Conservation (phyloP, 768 basidiomycete genomes). For the Gloeophyllum trabeum region DNA sequence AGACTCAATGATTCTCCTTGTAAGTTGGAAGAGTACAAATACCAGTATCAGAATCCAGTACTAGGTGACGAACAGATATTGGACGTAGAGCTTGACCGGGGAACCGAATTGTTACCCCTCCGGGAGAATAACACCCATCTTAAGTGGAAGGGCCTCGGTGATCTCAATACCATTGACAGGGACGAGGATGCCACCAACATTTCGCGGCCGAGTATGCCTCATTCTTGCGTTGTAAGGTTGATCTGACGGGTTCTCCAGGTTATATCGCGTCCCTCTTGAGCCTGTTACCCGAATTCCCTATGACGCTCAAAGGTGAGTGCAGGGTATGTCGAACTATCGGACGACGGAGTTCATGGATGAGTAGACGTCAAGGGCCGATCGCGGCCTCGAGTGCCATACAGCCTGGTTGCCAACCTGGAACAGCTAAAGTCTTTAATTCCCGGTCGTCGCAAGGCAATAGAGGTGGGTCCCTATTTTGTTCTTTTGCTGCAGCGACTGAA, state of each 20-base stretch:
- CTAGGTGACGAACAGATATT: constrained; percentile 39
- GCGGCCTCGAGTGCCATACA: constrained; percentile 23
- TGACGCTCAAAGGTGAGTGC: constrained; percentile 28
- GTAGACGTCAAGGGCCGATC: constrained; percentile 25
- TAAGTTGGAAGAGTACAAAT: no score
- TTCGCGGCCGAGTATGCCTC: no score
- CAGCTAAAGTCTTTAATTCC: constrained; percentile 24
- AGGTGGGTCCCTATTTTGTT: constrained; percentile 20
- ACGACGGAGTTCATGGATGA: background rate
- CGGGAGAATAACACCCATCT: constrained; percentile 5
- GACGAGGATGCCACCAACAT: no score
- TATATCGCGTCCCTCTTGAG: constrained; percentile 20
- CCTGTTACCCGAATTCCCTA: constrained; percentile 29
- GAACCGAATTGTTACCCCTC: constrained; percentile 24
- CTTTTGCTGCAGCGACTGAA: background rate
- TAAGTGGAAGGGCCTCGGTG: constrained; percentile 12
- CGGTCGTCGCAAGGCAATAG: constrained; percentile 36
- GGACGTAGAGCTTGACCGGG: constrained; percentile 35
- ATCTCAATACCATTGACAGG: no score
- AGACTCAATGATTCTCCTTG: no score
- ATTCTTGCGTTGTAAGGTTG: no score
- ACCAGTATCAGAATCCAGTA: no score
- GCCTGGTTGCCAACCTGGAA: constrained; percentile 20
- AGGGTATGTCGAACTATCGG: background rate
- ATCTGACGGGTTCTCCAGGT: constrained; percentile 12